phyloP scores from a whole-genome alignment of 352 stramenopile genomes.

The Phytophthora quininea region DNA sequence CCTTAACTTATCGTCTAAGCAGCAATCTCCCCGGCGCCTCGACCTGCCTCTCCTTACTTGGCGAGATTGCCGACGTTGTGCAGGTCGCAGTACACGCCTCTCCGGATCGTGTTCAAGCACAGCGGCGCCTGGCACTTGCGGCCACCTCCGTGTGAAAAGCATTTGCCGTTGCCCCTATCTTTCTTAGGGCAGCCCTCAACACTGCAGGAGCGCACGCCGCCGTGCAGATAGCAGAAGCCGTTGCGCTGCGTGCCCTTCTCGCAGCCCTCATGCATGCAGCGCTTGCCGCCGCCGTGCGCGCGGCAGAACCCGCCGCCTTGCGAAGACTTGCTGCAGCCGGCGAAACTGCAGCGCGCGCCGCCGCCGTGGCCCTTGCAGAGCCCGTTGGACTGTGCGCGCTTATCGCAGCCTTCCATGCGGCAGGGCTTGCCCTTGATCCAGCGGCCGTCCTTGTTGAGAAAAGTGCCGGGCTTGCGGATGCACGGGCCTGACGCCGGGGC shows the following conservation, averaged over 20 bases:
- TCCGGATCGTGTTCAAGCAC: slow-evolving; percentile 73
- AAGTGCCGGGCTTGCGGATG: slow-evolving; percentile 78
- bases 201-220: slow-evolving; percentile 72
- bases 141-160: slow-evolving; percentile 77
- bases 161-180: slow-evolving; percentile 86
- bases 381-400: slow-evolving; percentile 80
- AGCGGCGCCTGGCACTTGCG: slow-evolving; percentile 69
- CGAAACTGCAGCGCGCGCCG: slow-evolving; percentile 73
- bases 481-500: slow-evolving; percentile 37
- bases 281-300: slow-evolving; percentile 78
- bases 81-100: slow-evolving; percentile 64
- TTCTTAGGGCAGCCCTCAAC: slow-evolving; percentile 81
- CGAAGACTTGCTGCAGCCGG: slow-evolving; percentile 78
- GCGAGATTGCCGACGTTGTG: slow-evolving; percentile 41
- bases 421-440: slow-evolving; percentile 90
- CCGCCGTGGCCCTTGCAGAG: slow-evolving; percentile 85
- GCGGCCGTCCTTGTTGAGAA: slow-evolving; percentile 88
- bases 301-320: slow-evolving; percentile 79
- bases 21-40: neutral
- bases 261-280: slow-evolving; percentile 73
- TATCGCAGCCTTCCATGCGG: slow-evolving; percentile 72
- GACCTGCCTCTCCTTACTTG: slow-evolving; percentile 14
- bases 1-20: slow-evolving; percentile 30
- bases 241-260: slow-evolving; percentile 84
- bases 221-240: slow-evolving; percentile 82